phyloP scores from a whole-genome alignment of 2,329 filamentous ascomycete genomes.

The Microsporum canis region DNA sequence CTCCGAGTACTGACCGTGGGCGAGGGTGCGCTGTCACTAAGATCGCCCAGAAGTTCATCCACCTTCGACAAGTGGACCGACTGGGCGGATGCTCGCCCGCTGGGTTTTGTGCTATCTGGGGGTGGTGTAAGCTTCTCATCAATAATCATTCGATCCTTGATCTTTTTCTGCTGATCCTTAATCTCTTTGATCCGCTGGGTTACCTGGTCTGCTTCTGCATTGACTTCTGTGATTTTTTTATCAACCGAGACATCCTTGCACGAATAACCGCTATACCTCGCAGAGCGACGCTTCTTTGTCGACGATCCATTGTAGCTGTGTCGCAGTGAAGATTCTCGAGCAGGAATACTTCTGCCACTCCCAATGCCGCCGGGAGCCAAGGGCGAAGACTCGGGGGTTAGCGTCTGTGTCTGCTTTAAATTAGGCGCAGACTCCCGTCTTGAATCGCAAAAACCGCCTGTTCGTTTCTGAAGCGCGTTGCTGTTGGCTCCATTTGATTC shows the following conservation, averaged over 20 bases:
- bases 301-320: constrained; percentile 43
- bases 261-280: constrained; percentile 32
- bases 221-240: constrained; percentile 28
- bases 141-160: constrained; percentile 29
- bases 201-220: constrained; percentile 43
- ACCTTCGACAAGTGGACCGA: constrained; percentile 15
- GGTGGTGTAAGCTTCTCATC: not conserved
- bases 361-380: constrained; percentile 28
- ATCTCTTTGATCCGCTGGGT: constrained; percentile 47
- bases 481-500: constrained; percentile 17
- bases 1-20: constrained; percentile 55
- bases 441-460: constrained; percentile 1
- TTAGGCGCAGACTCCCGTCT: constrained; percentile 20
- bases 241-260: constrained; percentile 31
- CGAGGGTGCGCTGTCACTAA: constrained; percentile 57
- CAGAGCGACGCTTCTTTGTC: constrained; percentile 45
- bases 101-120: not conserved
- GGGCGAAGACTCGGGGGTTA: constrained; percentile 18
- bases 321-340: constrained; percentile 56
- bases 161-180: constrained; percentile 45
- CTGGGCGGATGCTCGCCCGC: not conserved
- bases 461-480: not conserved
- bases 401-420: constrained; percentile 25
- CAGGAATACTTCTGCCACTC: constrained; percentile 49
- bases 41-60: constrained; percentile 21